Percentiles rank a stretch among this genome's conserved stretches.
phyloP scores from a whole-genome alignment of 805 yeast species.

The Teunomyces panamensis region DNA sequence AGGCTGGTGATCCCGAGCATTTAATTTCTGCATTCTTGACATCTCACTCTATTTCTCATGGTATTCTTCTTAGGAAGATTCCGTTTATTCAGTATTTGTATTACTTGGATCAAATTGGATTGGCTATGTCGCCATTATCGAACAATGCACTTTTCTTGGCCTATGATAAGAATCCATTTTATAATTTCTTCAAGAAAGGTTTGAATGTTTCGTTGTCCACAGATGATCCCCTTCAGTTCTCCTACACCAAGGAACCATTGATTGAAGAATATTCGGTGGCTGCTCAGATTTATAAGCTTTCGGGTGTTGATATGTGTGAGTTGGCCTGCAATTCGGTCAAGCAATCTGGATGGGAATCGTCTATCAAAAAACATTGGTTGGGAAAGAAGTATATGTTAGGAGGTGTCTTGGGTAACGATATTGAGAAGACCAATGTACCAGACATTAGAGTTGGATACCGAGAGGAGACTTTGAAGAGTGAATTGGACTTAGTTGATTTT shows the following conservation, averaged over 20 bases:
- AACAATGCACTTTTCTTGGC: slow-evolving; percentile 94
- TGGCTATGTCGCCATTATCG: slow-evolving; percentile 98
- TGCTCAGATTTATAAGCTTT: slow-evolving; percentile 92
- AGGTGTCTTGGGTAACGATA: slow-evolving; percentile 80
- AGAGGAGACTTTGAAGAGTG: slow-evolving; percentile 71
- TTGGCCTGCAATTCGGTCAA: slow-evolving; percentile 87
- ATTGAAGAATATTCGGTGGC: slow-evolving; percentile 98
- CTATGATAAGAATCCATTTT: slow-evolving; percentile 96
- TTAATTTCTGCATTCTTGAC: slow-evolving; percentile 84
- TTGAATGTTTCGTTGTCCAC: slow-evolving; percentile 92
- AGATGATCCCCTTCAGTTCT: slow-evolving; percentile 96
- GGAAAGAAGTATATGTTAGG: slow-evolving; percentile 59
- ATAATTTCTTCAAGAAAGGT: slow-evolving; percentile 86
- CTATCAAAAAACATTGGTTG: slow-evolving; percentile 87
- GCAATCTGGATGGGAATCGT: slow-evolving; percentile 92
- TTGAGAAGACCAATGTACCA: slow-evolving; percentile 95
- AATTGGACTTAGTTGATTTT: slow-evolving; percentile 62
- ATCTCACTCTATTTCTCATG: slow-evolving; percentile 93
- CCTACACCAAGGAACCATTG: slow-evolving; percentile 94
- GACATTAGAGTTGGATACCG: slow-evolving; percentile 82
- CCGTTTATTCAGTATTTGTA: slow-evolving; percentile 93
- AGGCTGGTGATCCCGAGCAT: slow-evolving; percentile 99
- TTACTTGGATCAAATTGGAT: slow-evolving; percentile 91
- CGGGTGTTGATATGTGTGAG: slow-evolving; percentile 97
- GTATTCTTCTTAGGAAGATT: slow-evolving; percentile 86